A percentile compares a stretch with the other conserved stretches of the same genome.
Conservation (phyloP, 2,329 filamentous ascomycete genomes). For the Penicillium sp. region DNA sequence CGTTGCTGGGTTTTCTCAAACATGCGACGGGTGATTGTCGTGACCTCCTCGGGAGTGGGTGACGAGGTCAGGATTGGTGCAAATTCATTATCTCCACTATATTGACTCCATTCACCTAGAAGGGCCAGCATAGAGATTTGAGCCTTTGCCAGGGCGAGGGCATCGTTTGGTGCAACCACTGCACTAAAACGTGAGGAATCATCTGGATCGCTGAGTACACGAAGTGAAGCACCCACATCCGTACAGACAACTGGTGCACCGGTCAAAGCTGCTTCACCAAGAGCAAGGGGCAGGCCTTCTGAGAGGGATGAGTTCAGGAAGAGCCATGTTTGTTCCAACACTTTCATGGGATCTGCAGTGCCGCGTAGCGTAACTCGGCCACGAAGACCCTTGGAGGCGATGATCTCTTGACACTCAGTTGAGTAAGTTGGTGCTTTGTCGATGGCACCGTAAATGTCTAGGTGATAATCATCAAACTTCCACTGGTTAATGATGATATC, state of each 20-base stretch:
- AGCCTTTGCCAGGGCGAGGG: constrained; percentile 58
- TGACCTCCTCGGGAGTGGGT: constrained; percentile 52
- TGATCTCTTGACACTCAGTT: constrained; percentile 58
- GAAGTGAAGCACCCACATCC: constrained; percentile 43
- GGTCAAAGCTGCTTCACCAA: constrained; percentile 49
- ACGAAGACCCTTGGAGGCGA: constrained; percentile 55
- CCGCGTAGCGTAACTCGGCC: constrained; percentile 54
- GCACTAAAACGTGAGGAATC: constrained; percentile 57
- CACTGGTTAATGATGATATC: constrained; percentile 66
- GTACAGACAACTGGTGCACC: constrained; percentile 47
- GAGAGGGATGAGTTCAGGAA: constrained; percentile 52
- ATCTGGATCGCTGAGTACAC: constrained; percentile 44
- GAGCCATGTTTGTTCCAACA: constrained; percentile 57
- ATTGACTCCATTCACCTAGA: constrained; percentile 61
- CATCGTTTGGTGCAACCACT: constrained; percentile 65
- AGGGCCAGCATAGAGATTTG: constrained; percentile 63
- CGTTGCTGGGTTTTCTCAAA: constrained; percentile 60
- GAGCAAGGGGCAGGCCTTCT: constrained; percentile 46
- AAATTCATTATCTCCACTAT: constrained; percentile 52
- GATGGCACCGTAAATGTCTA: constrained; percentile 63
- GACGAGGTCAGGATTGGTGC: constrained; percentile 49
- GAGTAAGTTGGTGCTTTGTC: constrained; percentile 63
- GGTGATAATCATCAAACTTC: constrained; percentile 64
- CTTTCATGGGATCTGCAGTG: constrained; percentile 57
- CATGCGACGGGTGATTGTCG: constrained; percentile 57